These are phyloP conservation scores for Hygrocybe coccinea DNA, from an alignment of 768 basidiomycete genomes.

Conservation along the genomic window DNA sequence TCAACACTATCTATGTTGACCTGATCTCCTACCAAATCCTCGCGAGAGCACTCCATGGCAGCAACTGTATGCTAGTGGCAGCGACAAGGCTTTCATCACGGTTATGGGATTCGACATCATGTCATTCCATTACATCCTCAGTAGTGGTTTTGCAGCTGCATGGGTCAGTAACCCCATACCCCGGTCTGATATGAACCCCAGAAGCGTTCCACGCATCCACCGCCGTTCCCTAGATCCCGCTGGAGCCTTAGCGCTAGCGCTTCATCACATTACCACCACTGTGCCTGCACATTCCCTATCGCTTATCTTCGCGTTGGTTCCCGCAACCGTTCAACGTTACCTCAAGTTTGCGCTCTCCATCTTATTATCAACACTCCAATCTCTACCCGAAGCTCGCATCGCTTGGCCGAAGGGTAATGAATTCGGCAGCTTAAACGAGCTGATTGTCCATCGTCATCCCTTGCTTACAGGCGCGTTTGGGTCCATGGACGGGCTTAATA, in stretches of 20 bases:
- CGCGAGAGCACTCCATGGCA: constrained; percentile 35
- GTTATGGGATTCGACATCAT: constrained; percentile 40
- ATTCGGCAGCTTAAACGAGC: constrained; percentile 21
- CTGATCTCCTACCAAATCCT: constrained; percentile 33
- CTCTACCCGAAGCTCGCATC: constrained; percentile 28
- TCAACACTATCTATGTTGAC: constrained; percentile 25
- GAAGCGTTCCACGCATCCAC: constrained; percentile 20
- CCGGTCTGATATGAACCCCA: constrained; percentile 20
- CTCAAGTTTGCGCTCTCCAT: constrained; percentile 30
- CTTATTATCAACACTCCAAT: constrained; percentile 25
- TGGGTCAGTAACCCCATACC: constrained; percentile 30
- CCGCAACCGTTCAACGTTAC: constrained; percentile 34
- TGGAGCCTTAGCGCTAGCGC: constrained; percentile 37
- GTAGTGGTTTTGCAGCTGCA: constrained; percentile 28
- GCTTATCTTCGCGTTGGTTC: constrained; percentile 43
- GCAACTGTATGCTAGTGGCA: constrained; percentile 24
- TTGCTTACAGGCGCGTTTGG: constrained; percentile 38
- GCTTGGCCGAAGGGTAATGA: constrained; percentile 26
- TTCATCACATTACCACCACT: constrained; percentile 40
- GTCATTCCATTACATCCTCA: constrained; percentile 34
- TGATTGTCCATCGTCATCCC: constrained; percentile 30
- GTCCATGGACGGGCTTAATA: constrained; percentile 37
- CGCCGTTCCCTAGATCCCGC: constrained; percentile 35
- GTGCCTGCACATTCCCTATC: constrained; percentile 37
- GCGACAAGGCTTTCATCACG: constrained; percentile 40